Base-by-base conservation (phyloP, 2,329 filamentous ascomycete species). In the Leptographium flavum region DNA sequence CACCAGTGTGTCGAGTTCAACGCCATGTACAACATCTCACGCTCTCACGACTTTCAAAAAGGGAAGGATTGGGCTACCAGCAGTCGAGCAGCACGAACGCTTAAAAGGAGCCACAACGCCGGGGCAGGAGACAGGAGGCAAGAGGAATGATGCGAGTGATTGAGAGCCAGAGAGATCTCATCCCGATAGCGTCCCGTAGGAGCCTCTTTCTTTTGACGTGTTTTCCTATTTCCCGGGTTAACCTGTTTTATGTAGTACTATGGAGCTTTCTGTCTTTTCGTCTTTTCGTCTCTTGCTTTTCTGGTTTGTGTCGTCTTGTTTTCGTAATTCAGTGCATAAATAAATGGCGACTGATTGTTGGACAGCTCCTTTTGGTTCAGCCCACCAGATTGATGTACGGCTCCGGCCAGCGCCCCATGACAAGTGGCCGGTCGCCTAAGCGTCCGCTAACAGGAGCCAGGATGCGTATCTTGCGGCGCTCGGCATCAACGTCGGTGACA, bases 341-440 rank as follows among this genome's bases (percentile, higher is more conserved):
- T n/a, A n/a, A n/a, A n/a, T n/a, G n/a, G n/a, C n/a, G n/a, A n/a
- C n/a, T n/a, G n/a, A n/a, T n/a, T n/a, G n/a, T n/a, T n/a, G n/a
- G 13, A 28, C 8, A 28, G 8, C 13, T 30, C 31, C 11, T 46
- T 43, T 17, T 39, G 42, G 17, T 38, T 49, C 42, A 75, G 10
- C 78, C 79, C 36, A 90, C 71, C 52, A 94, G 61, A 45, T 86
- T 87, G 45, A 88, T 78, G 48, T 83, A 80, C 42, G 84, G 81
- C 57, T 93, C 87, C 2, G 90, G 90, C 83, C 86, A 95, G 47
- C 69, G 77, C 9, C 86, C 87, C 79, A 84, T 83, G 17, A 96
- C 70, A 56, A 96, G 68, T 5, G 90, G 87, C 57, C 81, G 73
- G 52, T 83, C 76, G 1, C 86, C 87, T 48, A 94, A 70, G 47